Conservation (phyloP, 352 stramenopile genomes). For the Pythium pyrilobum region DNA sequence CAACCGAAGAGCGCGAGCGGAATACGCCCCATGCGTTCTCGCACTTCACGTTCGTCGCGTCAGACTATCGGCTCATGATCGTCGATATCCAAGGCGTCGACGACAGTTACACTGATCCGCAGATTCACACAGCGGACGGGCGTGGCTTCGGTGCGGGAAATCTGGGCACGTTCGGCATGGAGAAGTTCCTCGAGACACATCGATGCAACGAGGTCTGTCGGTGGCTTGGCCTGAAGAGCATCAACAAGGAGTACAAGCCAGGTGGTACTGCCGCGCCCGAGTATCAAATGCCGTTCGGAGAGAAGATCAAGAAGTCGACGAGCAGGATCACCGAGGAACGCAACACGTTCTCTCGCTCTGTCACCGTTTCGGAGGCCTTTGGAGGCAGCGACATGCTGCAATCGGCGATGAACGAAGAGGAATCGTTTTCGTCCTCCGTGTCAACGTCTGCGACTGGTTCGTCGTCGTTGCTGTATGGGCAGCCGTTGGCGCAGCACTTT, state of each 20-base stretch:
- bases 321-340: constrained; percentile 76
- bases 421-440: constrained; percentile 15
- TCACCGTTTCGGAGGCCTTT: constrained; percentile 77
- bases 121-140: constrained; percentile 79
- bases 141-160: constrained; percentile 81
- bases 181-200: constrained; percentile 85
- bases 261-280: constrained; percentile 68
- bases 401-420: constrained; percentile 11
- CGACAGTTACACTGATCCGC: constrained; percentile 79
- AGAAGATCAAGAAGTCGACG: constrained; percentile 79
- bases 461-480: constrained; percentile 26
- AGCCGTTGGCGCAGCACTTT: constrained; percentile 19
- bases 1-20: constrained; percentile 74
- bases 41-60: constrained; percentile 82
- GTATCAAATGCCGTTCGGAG: constrained; percentile 77
- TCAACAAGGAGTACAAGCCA: constrained; percentile 73
- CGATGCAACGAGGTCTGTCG: constrained; percentile 84
- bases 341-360: constrained; percentile 74
- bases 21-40: constrained; percentile 84
- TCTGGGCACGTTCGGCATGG: constrained; percentile 79
- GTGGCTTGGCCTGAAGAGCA: constrained; percentile 69
- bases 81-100: constrained; percentile 85
- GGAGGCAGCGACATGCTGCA: constrained; percentile 28
- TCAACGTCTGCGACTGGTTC: constrained; percentile 24
- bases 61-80: constrained; percentile 81